These are phyloP conservation scores for Corymbia maculata DNA, from an alignment of 345 rosid genomes.

Conservation along the genomic window DNA sequence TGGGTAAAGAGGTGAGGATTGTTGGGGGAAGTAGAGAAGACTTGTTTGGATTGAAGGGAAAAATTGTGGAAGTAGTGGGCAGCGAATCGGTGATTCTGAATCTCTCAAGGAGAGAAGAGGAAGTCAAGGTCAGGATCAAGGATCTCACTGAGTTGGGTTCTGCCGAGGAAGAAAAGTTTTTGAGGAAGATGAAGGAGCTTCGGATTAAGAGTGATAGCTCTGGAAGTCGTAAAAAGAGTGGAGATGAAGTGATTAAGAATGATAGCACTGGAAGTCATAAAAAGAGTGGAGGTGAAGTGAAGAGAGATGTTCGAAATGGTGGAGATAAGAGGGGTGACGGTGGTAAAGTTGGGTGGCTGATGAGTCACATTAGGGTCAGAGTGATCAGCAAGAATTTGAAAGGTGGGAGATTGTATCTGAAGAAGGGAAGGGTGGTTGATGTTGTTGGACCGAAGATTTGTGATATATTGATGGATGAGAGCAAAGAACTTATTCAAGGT, in stretches of 20 bases:
- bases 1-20: conserved; percentile 59
- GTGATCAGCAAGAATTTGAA: conserved; percentile 56
- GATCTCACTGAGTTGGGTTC: conserved; percentile 68
- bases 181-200: conserved; percentile 40
- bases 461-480: conserved; percentile 67
- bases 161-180: conserved; percentile 50
- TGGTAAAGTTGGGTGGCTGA: conserved; percentile 44
- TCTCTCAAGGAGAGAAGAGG: conserved; percentile 26
- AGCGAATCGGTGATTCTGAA: conserved; percentile 27
- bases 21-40: conserved; percentile 26
- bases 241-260: neutral
- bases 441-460: conserved; percentile 68
- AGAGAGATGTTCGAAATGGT: neutral
- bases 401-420: conserved; percentile 64
- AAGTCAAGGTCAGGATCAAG: conserved; percentile 25
- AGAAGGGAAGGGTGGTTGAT: conserved; percentile 79
- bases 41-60: conserved; percentile 44
- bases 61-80: conserved; percentile 22
- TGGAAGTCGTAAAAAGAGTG: conserved; percentile 8
- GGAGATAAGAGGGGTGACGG: neutral
- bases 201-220: conserved; percentile 7
- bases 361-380: conserved; percentile 67
- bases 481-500: conserved; percentile 58
- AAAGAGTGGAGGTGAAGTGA: neutral
- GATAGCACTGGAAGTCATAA: conserved; percentile 11